phyloP scores from a whole-genome alignment of 1,284 basidiomycete genomes.

The Trichosporon asahii region DNA sequence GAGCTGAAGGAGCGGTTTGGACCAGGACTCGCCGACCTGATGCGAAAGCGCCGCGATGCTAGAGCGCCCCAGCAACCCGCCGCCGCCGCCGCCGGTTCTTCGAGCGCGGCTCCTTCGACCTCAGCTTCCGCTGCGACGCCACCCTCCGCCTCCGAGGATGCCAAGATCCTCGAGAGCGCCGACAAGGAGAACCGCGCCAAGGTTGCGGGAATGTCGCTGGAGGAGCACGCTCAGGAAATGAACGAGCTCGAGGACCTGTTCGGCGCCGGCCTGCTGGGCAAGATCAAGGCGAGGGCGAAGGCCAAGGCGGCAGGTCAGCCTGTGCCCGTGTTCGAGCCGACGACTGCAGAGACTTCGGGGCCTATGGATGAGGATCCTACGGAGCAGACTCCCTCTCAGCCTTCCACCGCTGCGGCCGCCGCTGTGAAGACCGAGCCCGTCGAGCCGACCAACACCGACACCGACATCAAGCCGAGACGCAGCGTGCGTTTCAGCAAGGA shows the following conservation, averaged over 20 bases:
- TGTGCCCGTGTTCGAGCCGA: neutral
- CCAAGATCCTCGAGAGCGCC: slow-evolving; percentile 11
- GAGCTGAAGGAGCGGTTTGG: slow-evolving; percentile 69
- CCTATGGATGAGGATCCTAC: neutral
- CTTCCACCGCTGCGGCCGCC: neutral
- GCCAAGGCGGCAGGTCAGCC: neutral
- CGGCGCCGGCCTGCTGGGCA: slow-evolving; percentile 61
- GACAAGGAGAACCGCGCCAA: slow-evolving; percentile 47
- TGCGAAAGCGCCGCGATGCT: slow-evolving; percentile 52
- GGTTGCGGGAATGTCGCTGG: slow-evolving; percentile 60
- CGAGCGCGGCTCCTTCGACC: no score
- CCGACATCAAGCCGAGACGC: neutral
- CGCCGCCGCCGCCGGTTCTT: no score
- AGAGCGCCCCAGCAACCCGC: neutral
- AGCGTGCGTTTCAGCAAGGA: slow-evolving; percentile 48
- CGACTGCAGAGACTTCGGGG: no score
- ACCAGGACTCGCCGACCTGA: slow-evolving; percentile 58
- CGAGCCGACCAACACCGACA: neutral
- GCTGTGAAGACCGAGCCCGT: neutral
- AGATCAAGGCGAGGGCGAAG: slow-evolving; percentile 54
- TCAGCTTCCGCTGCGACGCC: neutral
- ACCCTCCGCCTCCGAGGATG: slow-evolving; percentile 16
- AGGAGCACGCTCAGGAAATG: slow-evolving; percentile 61
- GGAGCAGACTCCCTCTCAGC: neutral
- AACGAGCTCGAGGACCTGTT: slow-evolving; percentile 65